Conservation (phyloP, 768 basidiomycete species). For the Rubroboletus pulcherrimus region DNA sequence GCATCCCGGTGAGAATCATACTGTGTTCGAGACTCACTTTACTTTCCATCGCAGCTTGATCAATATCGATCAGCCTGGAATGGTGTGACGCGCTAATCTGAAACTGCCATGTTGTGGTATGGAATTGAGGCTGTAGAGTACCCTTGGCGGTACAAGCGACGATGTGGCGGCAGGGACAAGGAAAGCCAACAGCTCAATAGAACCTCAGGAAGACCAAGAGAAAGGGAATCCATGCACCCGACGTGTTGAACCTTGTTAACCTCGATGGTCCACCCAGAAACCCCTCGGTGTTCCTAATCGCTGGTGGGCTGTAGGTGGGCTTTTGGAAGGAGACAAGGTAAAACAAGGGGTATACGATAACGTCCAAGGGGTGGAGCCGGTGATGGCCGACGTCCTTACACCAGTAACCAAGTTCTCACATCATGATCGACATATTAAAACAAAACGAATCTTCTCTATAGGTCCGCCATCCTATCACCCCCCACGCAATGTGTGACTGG, state of each 20-base stretch:
- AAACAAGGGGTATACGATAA: background rate
- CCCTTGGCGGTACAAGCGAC: background rate
- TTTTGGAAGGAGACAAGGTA: background rate
- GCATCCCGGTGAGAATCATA: background rate
- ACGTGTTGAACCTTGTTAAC: background rate
- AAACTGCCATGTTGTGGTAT: background rate
- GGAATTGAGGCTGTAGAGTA: background rate
- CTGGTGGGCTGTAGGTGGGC: background rate
- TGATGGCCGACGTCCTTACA: background rate
- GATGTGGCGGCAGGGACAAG: background rate
- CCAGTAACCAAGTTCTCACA: background rate
- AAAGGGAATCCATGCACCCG: background rate
- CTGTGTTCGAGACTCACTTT: background rate
- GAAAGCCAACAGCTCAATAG: background rate
- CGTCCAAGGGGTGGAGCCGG: background rate
- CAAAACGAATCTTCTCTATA: background rate
- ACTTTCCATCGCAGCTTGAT: background rate
- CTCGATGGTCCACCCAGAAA: background rate
- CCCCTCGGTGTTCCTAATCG: background rate
- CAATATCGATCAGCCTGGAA: background rate
- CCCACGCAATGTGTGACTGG: constrained; percentile 2
- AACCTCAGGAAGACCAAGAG: background rate
- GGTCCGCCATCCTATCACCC: background rate
- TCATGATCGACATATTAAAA: background rate
- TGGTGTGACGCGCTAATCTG: background rate